Evolutionary conservation across 2,329 filamentous ascomycete species (phyloP).

Genomic region (Purpureocillium lavendulum): DNA sequence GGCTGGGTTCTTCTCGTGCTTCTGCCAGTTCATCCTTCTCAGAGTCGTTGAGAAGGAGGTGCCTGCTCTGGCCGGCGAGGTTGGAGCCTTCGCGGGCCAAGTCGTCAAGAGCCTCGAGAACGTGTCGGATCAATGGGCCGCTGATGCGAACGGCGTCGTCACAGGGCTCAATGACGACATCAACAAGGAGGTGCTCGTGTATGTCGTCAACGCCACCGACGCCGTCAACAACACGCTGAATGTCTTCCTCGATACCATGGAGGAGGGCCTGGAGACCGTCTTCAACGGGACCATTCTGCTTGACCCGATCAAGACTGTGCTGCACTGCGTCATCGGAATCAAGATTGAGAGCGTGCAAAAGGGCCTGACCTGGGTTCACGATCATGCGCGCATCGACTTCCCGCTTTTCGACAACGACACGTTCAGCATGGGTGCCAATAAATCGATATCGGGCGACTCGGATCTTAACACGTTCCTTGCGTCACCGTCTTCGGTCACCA

Average conservation of each 20-base stretch:
- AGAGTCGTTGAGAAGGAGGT: slow-evolving; percentile 64
- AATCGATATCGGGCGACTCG: slow-evolving; percentile 48
- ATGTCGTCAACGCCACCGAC: slow-evolving; percentile 75
- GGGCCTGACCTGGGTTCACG: slow-evolving; percentile 87
- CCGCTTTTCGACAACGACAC: slow-evolving; percentile 71
- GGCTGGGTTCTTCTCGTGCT: slow-evolving; percentile 72
- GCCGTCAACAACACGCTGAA: slow-evolving; percentile 84
- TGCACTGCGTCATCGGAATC: slow-evolving; percentile 79
- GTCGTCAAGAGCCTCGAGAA: slow-evolving; percentile 66
- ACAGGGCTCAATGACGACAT: slow-evolving; percentile 63
- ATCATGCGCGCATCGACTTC: slow-evolving; percentile 76
- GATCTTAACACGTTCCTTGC: slow-evolving; percentile 65
- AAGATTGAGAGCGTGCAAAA: slow-evolving; percentile 81
- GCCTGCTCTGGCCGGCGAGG: slow-evolving; percentile 64
- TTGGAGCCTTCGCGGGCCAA: slow-evolving; percentile 70
- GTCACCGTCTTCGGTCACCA: slow-evolving; percentile 63
- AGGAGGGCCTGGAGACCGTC: slow-evolving; percentile 60
- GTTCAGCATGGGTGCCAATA: slow-evolving; percentile 71
- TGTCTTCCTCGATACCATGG: slow-evolving; percentile 70
- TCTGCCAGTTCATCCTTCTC: slow-evolving; percentile 77
- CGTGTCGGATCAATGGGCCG: slow-evolving; percentile 69
- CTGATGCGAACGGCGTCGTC: slow-evolving; percentile 67
- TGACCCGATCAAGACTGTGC: slow-evolving; percentile 67
- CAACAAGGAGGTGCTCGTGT: slow-evolving; percentile 78
- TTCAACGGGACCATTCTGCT: slow-evolving; percentile 79